Percentiles rank a stretch among this genome's conserved stretches.
Evolutionary conservation across 305 asterid genomes (phyloP).

Genomic region (Fraxinus nigra): DNA sequence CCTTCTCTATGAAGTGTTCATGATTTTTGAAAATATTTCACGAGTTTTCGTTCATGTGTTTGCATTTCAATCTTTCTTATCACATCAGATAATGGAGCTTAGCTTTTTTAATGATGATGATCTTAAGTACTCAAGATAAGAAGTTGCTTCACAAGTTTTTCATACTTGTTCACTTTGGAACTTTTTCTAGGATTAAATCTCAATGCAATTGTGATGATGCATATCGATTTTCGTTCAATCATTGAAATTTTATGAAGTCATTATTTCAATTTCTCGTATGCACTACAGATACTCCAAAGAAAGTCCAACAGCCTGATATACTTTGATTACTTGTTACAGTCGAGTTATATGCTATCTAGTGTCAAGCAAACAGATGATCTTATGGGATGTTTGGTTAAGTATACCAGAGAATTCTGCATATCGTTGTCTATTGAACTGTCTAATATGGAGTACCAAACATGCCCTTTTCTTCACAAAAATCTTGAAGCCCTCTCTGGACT

Average conservation of each 20-base stretch:
- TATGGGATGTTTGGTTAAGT: not conserved
- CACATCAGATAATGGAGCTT: not conserved
- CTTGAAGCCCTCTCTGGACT: no score
- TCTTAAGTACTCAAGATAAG: not conserved
- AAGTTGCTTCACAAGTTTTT: not conserved
- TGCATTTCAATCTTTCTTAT: not conserved
- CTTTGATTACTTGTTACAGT: not conserved
- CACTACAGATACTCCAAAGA: not conserved
- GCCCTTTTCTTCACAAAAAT: not conserved
- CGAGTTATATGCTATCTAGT: not conserved
- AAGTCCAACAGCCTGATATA: not conserved
- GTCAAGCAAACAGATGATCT: not conserved
- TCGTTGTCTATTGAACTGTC: not conserved
- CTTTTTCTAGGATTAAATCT: not conserved
- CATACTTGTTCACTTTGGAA: no score
- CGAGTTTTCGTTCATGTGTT: not conserved
- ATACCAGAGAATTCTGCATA: not conserved
- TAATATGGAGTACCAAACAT: not conserved
- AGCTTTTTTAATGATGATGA: not conserved
- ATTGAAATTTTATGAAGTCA: no score
- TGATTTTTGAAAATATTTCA: not conserved
- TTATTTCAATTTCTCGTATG: no score
- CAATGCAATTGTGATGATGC: not conserved
- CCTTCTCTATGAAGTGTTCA: conserved; percentile 6
- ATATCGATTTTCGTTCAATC: not conserved